Percentiles rank a stretch among this genome's conserved stretches.
Conservation (phyloP, 257 asterid genomes). For the Gardenia jasminoides region DNA sequence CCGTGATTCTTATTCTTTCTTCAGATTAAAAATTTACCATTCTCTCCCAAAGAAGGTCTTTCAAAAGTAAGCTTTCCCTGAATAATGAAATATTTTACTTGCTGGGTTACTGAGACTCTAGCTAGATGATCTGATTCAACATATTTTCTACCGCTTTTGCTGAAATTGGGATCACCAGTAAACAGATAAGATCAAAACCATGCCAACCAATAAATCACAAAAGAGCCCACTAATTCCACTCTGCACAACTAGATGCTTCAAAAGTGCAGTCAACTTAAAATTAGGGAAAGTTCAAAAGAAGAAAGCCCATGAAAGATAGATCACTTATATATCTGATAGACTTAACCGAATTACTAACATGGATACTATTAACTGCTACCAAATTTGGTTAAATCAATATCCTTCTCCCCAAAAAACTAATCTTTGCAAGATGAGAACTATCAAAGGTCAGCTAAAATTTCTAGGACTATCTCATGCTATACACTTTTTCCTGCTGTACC, state of each 20-base stretch:
- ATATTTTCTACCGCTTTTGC: too few species aligned
- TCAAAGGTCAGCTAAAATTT: not conserved
- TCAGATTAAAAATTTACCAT: not conserved
- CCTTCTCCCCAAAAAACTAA: too few species aligned
- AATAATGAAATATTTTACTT: not conserved
- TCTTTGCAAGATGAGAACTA: not conserved
- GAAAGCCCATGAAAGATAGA: not conserved
- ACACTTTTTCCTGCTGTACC: not conserved
- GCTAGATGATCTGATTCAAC: too few species aligned
- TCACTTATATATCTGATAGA: not conserved
- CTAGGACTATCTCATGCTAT: not conserved
- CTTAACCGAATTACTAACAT: not conserved
- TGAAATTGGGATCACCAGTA: not conserved
- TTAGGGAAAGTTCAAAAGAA: not conserved
- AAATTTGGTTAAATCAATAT: not conserved
- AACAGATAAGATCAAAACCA: not conserved
- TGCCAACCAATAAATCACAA: not conserved
- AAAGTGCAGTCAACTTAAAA: not conserved
- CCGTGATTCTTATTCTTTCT: not conserved
- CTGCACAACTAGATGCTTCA: not conserved
- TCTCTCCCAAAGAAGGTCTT: not conserved
- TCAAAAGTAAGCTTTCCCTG: not conserved
- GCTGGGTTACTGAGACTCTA: too few species aligned
- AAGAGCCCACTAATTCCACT: not conserved
- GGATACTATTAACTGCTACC: not conserved